Percentiles rank a stretch among this genome's conserved stretches.
Conservation (phyloP, 305 asterid species). For the Caryopteris hybrid region DNA sequence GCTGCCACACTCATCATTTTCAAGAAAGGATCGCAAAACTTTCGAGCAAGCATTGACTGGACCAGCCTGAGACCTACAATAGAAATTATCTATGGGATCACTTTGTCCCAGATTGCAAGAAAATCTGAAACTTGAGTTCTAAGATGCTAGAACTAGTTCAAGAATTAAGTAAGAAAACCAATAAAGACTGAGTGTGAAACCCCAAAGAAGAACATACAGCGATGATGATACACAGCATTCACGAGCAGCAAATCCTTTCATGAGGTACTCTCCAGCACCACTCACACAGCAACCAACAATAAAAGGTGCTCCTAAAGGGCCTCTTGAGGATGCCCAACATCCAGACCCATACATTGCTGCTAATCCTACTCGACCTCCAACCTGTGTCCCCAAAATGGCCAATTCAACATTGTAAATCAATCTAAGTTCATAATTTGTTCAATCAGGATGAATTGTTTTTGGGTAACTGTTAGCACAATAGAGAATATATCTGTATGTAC, state of each 20-base stretch:
- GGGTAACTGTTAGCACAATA: background rate
- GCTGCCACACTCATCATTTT: constrained; percentile 27
- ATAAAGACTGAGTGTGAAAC: background rate
- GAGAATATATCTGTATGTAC: background rate
- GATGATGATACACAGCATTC: constrained; percentile 80
- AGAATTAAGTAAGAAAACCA: background rate
- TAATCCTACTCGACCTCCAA: constrained; percentile 89
- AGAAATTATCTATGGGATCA: background rate
- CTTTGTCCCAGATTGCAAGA: background rate
- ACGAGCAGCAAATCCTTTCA: constrained; percentile 79
- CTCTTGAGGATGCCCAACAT: constrained; percentile 85
- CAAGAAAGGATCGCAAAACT: constrained; percentile 43
- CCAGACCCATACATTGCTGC: constrained; percentile 94
- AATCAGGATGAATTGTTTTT: background rate
- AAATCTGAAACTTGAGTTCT: background rate
- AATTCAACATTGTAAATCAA: background rate
- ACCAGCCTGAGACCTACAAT: constrained; percentile 68
- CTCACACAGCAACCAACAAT: constrained; percentile 81
- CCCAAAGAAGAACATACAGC: constrained; percentile 39
- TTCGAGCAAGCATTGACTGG: constrained; percentile 71
- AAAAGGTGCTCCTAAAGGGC: constrained; percentile 49
- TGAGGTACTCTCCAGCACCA: constrained; percentile 93
- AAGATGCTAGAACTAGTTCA: background rate
- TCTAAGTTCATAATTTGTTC: background rate
- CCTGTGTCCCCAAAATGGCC: constrained; percentile 34